These are phyloP conservation scores for Penicillium canescens DNA, from an alignment of 495 filamentous ascomycete species.

Conservation along the genomic window DNA sequence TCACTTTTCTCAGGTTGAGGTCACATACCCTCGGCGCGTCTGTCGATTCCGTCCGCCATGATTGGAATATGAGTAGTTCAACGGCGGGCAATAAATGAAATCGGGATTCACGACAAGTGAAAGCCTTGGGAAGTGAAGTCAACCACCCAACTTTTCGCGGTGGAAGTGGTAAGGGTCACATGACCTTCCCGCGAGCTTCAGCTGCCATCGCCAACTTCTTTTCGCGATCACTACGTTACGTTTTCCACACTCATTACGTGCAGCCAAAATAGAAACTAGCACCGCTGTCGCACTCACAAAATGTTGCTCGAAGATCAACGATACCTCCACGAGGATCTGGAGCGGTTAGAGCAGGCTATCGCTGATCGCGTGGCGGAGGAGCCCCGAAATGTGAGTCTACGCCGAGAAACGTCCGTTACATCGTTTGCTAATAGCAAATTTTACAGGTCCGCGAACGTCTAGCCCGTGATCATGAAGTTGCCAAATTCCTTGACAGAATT, in stretches of 20 bases:
- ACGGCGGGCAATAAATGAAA: conserved; percentile 6
- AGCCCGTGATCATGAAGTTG: conserved; percentile 85
- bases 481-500: conserved; percentile 82
- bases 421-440: conserved; percentile 27
- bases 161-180: conserved; percentile 25
- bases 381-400: conserved; percentile 73
- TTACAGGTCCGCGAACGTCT: conserved; percentile 78
- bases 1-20: background rate
- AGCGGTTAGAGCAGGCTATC: conserved; percentile 91
- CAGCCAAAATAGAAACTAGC: background rate
- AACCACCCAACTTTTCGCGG: conserved; percentile 22
- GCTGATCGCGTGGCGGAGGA: conserved; percentile 86
- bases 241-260: conserved; percentile 7
- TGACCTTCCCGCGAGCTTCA: conserved; percentile 32
- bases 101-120: conserved; percentile 3
- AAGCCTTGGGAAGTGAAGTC: conserved; percentile 5
- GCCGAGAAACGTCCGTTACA: background rate
- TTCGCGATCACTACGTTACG: conserved; percentile 1
- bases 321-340: conserved; percentile 91
- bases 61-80: conserved; percentile 16
- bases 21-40: conserved; percentile 72
- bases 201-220: conserved; percentile 12
- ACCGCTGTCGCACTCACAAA: conserved; percentile 12
- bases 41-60: conserved; percentile 96
- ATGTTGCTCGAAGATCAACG: conserved; percentile 93